Conservation (phyloP, 179 eudicot genomes). For the Beta lomatogona region DNA sequence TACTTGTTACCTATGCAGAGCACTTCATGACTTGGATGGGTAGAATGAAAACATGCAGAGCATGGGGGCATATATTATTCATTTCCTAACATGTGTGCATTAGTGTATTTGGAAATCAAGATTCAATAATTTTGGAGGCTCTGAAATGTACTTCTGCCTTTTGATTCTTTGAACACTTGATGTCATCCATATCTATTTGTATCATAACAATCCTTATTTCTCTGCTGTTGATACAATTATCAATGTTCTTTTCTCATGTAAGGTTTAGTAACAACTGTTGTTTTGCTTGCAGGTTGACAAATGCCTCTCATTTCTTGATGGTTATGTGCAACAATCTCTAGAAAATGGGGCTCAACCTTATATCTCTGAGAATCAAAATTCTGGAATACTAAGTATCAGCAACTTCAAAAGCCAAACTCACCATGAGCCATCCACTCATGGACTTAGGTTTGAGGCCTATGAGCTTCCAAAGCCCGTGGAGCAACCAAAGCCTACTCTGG, state of each 20-base stretch:
- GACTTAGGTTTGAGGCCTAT: constrained; percentile 94
- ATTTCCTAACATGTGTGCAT: too few relatives aligned
- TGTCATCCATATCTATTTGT: background rate
- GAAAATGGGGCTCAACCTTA: constrained; percentile 95
- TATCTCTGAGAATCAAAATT: constrained; percentile 71
- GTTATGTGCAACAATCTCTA: constrained; percentile 61
- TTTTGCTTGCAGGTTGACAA: constrained; percentile 70
- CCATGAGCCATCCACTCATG: constrained; percentile 55
- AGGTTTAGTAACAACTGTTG: constrained; percentile 2
- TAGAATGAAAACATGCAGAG: background rate
- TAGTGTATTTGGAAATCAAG: background rate
- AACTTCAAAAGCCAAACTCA: constrained; percentile 54
- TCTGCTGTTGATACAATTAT: background rate
- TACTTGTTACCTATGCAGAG: background rate
- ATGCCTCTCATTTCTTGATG: constrained; percentile 70
- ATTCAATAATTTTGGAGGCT: background rate
- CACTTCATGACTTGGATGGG: background rate
- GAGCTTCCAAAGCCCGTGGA: constrained; percentile 77
- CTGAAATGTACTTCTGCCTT: background rate
- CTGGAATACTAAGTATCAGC: constrained; percentile 52
- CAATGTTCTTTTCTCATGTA: background rate
- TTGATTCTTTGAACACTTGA: background rate
- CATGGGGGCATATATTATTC: background rate
- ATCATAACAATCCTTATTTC: background rate
- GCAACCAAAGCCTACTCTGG: constrained; percentile 43